phyloP scores from a whole-genome alignment of 164 flowering plant species.

The Aristolochia contorta region DNA sequence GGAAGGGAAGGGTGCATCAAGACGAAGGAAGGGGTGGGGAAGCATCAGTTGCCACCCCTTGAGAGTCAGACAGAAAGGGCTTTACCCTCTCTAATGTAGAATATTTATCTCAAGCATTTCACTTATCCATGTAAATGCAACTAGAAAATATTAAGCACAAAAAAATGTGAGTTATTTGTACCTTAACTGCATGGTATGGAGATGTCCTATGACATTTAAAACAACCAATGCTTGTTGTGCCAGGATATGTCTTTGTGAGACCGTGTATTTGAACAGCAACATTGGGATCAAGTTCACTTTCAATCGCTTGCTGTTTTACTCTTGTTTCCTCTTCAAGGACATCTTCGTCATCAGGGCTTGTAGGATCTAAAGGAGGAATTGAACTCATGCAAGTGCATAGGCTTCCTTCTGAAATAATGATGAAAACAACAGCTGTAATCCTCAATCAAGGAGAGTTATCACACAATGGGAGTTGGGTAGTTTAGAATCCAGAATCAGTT shows the following conservation, averaged over 20 bases:
- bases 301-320: slow-evolving; percentile 53
- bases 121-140: no score
- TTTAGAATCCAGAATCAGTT: slow-evolving; percentile 7
- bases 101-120: no score
- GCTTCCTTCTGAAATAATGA: slow-evolving; percentile 54
- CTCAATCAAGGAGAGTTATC: slow-evolving; percentile 1
- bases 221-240: slow-evolving; percentile 53
- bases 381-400: slow-evolving; percentile 62
- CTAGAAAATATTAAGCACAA: no score
- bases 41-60: no score
- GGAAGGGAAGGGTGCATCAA: no score
- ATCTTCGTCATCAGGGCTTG: slow-evolving; percentile 74
- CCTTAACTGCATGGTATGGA: slow-evolving; percentile 89
- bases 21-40: no score
- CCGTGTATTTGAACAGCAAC: slow-evolving; percentile 92
- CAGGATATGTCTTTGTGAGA: slow-evolving; percentile 75
- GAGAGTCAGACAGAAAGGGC: no score
- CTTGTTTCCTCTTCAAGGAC: slow-evolving; percentile 74
- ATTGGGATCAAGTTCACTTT: slow-evolving; percentile 42
- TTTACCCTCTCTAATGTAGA: no score
- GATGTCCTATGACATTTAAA: slow-evolving; percentile 59
- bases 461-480: slow-evolving; percentile 1
- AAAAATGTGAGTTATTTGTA: slow-evolving; percentile 9
- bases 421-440: not conserved
- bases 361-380: slow-evolving; percentile 40